Percentiles rank a stretch among this genome's conserved stretches.
Evolutionary conservation across 208 protist genomes (phyloP).

Genomic region (Endotrypanum monterogeii): DNA sequence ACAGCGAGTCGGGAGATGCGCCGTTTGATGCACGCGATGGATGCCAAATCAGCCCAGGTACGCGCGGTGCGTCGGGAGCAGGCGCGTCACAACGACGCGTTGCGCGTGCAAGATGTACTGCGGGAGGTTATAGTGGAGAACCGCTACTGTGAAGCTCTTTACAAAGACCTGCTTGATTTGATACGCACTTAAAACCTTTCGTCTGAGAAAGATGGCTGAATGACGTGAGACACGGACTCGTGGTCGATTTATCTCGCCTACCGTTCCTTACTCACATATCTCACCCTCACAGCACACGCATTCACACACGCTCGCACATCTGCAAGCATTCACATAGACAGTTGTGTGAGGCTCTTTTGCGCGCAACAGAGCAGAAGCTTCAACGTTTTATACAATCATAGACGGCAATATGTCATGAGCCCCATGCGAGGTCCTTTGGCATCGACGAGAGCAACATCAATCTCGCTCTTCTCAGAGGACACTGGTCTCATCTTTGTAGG

Average conservation of each 20-base stretch:
- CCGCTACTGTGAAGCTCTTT: slow-evolving; percentile 68
- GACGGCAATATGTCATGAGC: neutral
- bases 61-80: slow-evolving; percentile 59
- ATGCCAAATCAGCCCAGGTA: slow-evolving; percentile 68
- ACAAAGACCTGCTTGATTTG: slow-evolving; percentile 59
- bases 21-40: slow-evolving; percentile 51
- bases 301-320: neutral
- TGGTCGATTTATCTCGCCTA: neutral
- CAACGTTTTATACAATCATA: neutral
- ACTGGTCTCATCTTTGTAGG: neutral
- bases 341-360: neutral
- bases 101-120: slow-evolving; percentile 68
- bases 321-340: slow-evolving; percentile 1
- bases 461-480: neutral
- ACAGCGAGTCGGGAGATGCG: slow-evolving; percentile 71
- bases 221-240: neutral
- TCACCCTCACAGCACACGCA: neutral
- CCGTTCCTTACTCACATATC: neutral
- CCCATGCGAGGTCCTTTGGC: neutral
- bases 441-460: neutral
- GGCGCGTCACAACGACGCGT: slow-evolving; percentile 36
- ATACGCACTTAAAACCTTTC: slow-evolving; percentile 10
- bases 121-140: slow-evolving; percentile 71
- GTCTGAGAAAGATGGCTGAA: neutral
- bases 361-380: neutral